Evolutionary conservation across 257 asterid genomes (phyloP).

Genomic region (Thymus quinquecostatus): DNA sequence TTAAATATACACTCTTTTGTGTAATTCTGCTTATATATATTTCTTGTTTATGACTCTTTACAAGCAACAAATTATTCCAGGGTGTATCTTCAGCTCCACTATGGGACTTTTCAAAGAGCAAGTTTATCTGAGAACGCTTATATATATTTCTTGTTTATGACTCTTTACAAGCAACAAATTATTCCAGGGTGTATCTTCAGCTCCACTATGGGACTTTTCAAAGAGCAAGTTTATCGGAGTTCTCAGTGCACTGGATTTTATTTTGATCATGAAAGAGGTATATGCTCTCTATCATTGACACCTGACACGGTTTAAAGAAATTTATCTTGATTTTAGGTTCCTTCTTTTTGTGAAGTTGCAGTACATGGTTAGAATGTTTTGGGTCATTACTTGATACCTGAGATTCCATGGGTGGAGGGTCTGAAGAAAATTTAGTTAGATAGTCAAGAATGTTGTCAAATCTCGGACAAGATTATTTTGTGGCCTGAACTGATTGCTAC

Average conservation of each 20-base stretch:
- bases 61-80: conserved; percentile 48
- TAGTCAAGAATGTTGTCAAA: background rate
- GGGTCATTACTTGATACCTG: background rate
- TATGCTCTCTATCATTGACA: conserved; percentile 20
- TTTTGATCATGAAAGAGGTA: conserved; percentile 93
- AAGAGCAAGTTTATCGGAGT: conserved; percentile 84
- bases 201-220: conserved; percentile 87
- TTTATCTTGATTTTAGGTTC: conserved; percentile 10
- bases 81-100: conserved; percentile 84
- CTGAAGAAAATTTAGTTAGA: background rate
- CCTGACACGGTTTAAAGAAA: conserved; percentile 9
- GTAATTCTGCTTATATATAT: conserved; percentile 25
- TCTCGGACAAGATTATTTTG: conserved; percentile 1
- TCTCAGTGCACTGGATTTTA: conserved; percentile 87
- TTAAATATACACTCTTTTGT: conserved; percentile 1
- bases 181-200: conserved; percentile 80
- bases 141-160: conserved; percentile 27
- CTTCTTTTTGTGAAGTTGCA: background rate
- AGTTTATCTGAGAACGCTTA: conserved; percentile 70
- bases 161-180: conserved; percentile 26
- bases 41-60: background rate
- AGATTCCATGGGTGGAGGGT: background rate
- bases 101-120: conserved; percentile 80
- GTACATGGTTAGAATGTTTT: conserved; percentile 7
- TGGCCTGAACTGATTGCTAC: background rate